Evolutionary conservation across 805 yeast species (phyloP).

Genomic region (Metschnikowia noctiluminum): DNA sequence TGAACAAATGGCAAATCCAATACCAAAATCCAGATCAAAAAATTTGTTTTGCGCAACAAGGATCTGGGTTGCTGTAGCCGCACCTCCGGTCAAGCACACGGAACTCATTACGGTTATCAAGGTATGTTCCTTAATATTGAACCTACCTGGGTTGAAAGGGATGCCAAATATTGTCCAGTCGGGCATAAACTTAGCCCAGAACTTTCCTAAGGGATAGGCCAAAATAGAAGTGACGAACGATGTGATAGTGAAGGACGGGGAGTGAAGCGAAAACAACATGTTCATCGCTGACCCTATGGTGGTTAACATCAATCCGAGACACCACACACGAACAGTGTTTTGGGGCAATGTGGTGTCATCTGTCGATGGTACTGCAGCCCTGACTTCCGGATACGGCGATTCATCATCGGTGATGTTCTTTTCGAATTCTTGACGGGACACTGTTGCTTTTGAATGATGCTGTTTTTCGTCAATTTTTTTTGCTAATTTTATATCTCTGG

Average conservation of each 20-base stretch:
- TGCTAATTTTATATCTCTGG: neutral
- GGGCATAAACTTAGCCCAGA: conserved; percentile 17
- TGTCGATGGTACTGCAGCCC: conserved; percentile 21
- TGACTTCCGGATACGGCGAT: conserved; percentile 24
- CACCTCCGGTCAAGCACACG: conserved; percentile 19
- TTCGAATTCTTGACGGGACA: conserved; percentile 1
- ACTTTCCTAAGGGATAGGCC: conserved; percentile 23
- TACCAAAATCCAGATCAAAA: conserved; percentile 12
- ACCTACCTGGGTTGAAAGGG: conserved; percentile 23
- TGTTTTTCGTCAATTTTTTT: neutral
- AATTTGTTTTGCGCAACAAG: conserved; percentile 19
- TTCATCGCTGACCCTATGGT: conserved; percentile 27
- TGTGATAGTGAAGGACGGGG: conserved; percentile 24
- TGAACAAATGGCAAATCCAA: conserved; percentile 28
- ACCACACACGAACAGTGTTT: conserved; percentile 22
- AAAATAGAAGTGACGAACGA: conserved; percentile 25
- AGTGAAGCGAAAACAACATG: conserved; percentile 24
- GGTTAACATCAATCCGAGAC: conserved; percentile 19
- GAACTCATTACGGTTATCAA: conserved; percentile 13
- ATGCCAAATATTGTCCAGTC: conserved; percentile 12
- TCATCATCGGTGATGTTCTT: conserved; percentile 2
- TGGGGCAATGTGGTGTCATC: conserved; percentile 18
- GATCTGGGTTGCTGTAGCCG: conserved; percentile 20
- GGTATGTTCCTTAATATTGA: conserved; percentile 14
- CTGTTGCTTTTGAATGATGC: neutral